phyloP scores from a whole-genome alignment of 192 early-diverging fungal genomes.

The Chytriomyces confervae region DNA sequence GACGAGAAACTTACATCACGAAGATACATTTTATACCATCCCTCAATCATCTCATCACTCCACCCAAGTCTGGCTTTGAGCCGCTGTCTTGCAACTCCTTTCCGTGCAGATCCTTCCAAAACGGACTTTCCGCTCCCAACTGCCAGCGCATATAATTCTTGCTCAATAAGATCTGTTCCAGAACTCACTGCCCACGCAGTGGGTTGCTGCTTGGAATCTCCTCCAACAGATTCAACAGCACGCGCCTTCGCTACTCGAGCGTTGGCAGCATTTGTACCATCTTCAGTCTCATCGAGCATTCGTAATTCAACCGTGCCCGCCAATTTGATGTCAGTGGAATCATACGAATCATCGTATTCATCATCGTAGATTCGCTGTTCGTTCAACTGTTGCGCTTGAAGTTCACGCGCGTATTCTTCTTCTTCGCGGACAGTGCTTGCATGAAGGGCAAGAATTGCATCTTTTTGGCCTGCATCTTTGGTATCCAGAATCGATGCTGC shows the following conservation, averaged over 20 bases:
- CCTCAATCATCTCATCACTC: slow-evolving; percentile 91
- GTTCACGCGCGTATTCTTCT: slow-evolving; percentile 41
- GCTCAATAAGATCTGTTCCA: slow-evolving; percentile 22
- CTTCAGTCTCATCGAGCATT: slow-evolving; percentile 56
- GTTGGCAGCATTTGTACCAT: neutral
- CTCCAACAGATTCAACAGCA: neutral
- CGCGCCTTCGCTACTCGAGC: neutral
- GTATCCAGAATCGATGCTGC: neutral
- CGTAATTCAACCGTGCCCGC: slow-evolving; percentile 59
- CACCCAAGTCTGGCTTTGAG: slow-evolving; percentile 73
- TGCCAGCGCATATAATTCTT: slow-evolving; percentile 56
- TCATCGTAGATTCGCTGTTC: slow-evolving; percentile 79
- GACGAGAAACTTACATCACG: slow-evolving; percentile 70
- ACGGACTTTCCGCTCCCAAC: slow-evolving; percentile 35
- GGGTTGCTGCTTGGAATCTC: neutral
- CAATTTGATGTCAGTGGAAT: slow-evolving; percentile 68
- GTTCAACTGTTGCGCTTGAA: slow-evolving; percentile 20
- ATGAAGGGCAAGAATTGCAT: slow-evolving; percentile 41
- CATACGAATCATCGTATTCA: slow-evolving; percentile 88
- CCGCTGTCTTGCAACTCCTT: slow-evolving; percentile 60
- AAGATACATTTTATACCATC: slow-evolving; percentile 88
- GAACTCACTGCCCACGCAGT: neutral
- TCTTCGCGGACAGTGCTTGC: slow-evolving; percentile 36
- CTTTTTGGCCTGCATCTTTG: slow-evolving; percentile 23
- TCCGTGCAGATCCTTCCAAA: slow-evolving; percentile 69